Percentiles rank a stretch among this genome's conserved stretches.
Evolutionary conservation across 1,139 yeast species (phyloP).

Genomic region (Groenewaldozyma auringiensis): DNA sequence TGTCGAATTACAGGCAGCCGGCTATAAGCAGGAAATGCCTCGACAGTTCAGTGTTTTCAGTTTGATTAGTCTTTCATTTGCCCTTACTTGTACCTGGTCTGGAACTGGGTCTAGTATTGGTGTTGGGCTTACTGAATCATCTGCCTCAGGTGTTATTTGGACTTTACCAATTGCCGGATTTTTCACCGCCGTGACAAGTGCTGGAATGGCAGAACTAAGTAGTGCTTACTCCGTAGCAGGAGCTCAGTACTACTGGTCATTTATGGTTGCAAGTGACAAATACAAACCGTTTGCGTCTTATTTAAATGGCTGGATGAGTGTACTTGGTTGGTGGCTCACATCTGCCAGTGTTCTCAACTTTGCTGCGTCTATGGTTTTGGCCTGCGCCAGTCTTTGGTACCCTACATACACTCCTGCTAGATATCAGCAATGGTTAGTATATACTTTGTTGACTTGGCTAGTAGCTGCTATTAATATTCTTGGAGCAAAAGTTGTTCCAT

Average conservation of each 20-base stretch:
- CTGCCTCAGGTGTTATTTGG: slow-evolving; percentile 40
- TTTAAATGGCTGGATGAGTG: slow-evolving; percentile 39
- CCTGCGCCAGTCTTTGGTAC: slow-evolving; percentile 33
- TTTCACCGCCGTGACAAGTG: slow-evolving; percentile 39
- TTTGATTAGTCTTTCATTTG: slow-evolving; percentile 42
- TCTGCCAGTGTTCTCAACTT: slow-evolving; percentile 48
- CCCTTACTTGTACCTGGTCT: slow-evolving; percentile 45
- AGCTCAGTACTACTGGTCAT: slow-evolving; percentile 55
- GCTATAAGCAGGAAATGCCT: slow-evolving; percentile 31
- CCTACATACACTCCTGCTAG: slow-evolving; percentile 37
- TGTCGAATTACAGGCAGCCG: slow-evolving; percentile 15
- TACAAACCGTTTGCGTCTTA: slow-evolving; percentile 44
- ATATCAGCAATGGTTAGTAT: slow-evolving; percentile 40
- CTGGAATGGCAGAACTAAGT: slow-evolving; percentile 45
- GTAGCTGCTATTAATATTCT: slow-evolving; percentile 4
- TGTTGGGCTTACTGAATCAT: slow-evolving; percentile 42
- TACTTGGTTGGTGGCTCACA: slow-evolving; percentile 49
- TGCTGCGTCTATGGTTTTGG: slow-evolving; percentile 6
- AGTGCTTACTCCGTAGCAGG: slow-evolving; percentile 50
- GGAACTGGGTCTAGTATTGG: slow-evolving; percentile 43
- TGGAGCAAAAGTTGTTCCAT: slow-evolving; percentile 27
- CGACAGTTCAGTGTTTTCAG: slow-evolving; percentile 47
- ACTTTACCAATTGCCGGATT: slow-evolving; percentile 40
- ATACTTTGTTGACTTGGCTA: slow-evolving; percentile 2
- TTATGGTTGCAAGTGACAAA: slow-evolving; percentile 43